Percentiles rank a stretch among this genome's conserved stretches.
phyloP scores from a whole-genome alignment of 106 monocot species.

The Dendrobium nobile region DNA sequence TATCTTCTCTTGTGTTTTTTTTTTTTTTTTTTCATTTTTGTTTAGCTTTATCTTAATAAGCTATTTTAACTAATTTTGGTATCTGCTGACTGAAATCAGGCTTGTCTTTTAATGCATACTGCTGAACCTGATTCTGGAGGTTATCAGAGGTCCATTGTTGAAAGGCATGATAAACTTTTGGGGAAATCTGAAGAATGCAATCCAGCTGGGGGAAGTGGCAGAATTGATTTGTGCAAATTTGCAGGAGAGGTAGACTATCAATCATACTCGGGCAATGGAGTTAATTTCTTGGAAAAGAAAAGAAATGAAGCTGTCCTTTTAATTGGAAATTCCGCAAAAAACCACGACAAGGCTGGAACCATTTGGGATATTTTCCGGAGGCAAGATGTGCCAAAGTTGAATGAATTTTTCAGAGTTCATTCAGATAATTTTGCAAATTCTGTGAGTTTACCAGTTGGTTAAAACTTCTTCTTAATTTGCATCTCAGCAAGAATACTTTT shows the following conservation, averaged over 20 bases:
- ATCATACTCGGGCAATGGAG: constrained; percentile 14
- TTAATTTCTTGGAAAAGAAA: constrained; percentile 12
- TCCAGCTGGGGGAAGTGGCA: background rate
- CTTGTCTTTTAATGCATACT: constrained; percentile 74
- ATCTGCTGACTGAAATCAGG: constrained; percentile 28
- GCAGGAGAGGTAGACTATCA: constrained; percentile 12
- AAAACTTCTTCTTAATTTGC: background rate
- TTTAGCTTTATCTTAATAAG: background rate
- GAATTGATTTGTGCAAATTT: constrained; percentile 9
- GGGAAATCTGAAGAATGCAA: constrained; percentile 11
- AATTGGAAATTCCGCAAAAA: background rate
- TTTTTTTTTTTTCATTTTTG: background rate
- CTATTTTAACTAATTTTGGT: background rate
- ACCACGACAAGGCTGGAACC: constrained; percentile 38
- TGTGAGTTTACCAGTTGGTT: constrained; percentile 19
- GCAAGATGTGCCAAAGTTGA: constrained; percentile 82
- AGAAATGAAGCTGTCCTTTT: background rate
- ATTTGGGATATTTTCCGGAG: constrained; percentile 90
- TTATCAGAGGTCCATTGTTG: constrained; percentile 12
- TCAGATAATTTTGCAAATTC: constrained; percentile 30
- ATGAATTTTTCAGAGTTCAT: constrained; percentile 66
- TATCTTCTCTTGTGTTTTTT: background rate
- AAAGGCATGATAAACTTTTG: constrained; percentile 6
- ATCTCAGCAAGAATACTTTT: background rate
- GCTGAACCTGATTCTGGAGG: constrained; percentile 25